Base-by-base conservation (phyloP, 2,329 filamentous ascomycete species). In the Colletotrichum salicis region DNA sequence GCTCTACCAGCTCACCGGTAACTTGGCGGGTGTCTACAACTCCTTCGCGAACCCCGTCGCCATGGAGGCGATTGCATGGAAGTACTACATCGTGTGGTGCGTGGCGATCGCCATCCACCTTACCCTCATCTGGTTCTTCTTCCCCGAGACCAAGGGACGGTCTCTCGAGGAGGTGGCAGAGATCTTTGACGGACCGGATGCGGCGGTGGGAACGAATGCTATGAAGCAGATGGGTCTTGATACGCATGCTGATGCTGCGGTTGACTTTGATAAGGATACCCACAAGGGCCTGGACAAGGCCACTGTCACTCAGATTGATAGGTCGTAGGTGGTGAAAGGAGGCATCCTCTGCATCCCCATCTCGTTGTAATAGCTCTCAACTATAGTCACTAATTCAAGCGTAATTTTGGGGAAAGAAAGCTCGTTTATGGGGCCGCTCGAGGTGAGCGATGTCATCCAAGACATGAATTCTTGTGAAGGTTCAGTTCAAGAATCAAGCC, bases 51-150 rank as follows among this genome's bases (percentile, higher is more conserved):
- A 82, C 64, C 82, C 82, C 0, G 77, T 83, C 12, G 81, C 80
- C 0, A 76, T 83, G 12, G 77, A 78, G 1, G 76, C 75, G 1
- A 79, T 84, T 29, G 74, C 73, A 1, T 85, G 83, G 82, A 82
- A 78, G 60, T 84, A 83, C 65, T 84, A 83, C 64, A 78, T 80
- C 58, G 78, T 84, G 5, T 84, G 80, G 62, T 80, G 83, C 27
- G 76, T 78, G 67, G 76, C 74, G 5, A 77, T 79, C 45, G 58
- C 81, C 27, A 70, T 75, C 13, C 60, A 78, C 19, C 60, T 82
- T 29, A 68, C 70, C 11, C 64, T 81, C 29, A 78, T 83, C 29
- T 84, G 80, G 71, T 82, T 83, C 70, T 77, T 79, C 24, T 77
- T 78, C 71, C 78, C 78, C 1, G 78, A 80, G 70, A 80, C 78